Percentiles rank a stretch among this genome's conserved stretches.
Conservation (phyloP, 1,284 basidiomycete species). For the Fomitopsis betulina region DNA sequence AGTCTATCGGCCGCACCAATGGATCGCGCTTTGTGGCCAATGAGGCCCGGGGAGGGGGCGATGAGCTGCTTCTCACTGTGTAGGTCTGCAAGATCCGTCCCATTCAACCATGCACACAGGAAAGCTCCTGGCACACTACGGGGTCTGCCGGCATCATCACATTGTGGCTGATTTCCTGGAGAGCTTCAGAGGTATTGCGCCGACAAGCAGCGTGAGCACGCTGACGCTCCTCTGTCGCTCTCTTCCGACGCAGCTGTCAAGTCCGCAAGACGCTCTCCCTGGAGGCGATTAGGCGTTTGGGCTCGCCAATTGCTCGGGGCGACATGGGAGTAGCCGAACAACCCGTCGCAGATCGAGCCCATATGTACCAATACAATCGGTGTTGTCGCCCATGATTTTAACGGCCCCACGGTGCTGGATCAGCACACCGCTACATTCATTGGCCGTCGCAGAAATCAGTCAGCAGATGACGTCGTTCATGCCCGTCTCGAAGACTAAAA, state of each 20-base stretch:
- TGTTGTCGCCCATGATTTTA: not conserved
- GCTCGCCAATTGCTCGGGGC: not conserved
- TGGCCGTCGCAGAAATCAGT: not conserved
- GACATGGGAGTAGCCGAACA: not conserved
- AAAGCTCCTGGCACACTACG: not conserved
- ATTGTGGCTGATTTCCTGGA: not conserved
- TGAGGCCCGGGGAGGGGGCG: not conserved
- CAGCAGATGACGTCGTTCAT: not conserved
- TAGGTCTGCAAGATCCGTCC: conserved; percentile 1
- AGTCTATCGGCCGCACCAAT: not conserved
- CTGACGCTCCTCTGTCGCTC: not conserved
- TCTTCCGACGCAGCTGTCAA: not conserved
- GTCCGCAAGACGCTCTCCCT: not conserved
- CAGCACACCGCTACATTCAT: not conserved
- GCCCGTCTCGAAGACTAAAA: not conserved
- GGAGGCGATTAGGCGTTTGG: conserved; percentile 1
- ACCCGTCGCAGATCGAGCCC: not conserved
- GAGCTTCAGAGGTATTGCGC: not conserved
- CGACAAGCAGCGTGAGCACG: not conserved
- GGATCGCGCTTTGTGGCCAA: not conserved
- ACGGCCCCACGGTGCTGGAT: not conserved
- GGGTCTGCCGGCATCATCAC: not conserved
- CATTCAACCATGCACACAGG: not conserved
- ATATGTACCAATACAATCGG: not conserved
- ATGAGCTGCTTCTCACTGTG: not conserved